A percentile compares a stretch with the other conserved stretches of the same genome.
Evolutionary conservation across 2,329 filamentous ascomycete species (phyloP).

Genomic region (Geosmithia flava): DNA sequence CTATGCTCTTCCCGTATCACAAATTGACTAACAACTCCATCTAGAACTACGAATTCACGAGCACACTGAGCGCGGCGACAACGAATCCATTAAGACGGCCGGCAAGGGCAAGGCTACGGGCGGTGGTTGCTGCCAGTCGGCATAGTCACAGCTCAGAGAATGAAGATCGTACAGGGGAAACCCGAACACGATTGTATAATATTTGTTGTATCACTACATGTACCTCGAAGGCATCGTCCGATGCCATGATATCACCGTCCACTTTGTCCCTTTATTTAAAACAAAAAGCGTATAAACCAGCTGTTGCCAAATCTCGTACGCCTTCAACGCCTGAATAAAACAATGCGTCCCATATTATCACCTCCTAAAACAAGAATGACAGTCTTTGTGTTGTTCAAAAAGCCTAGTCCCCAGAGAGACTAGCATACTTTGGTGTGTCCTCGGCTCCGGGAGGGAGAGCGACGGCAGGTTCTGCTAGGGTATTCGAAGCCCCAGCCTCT

Average conservation of each 20-base stretch:
- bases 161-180: neutral
- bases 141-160: neutral
- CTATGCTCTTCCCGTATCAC: neutral
- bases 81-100: conserved; percentile 71
- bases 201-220: conserved; percentile 3
- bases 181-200: conserved; percentile 2
- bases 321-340: neutral
- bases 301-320: neutral
- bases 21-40: neutral
- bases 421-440: conserved; percentile 68
- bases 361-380: conserved; percentile 8
- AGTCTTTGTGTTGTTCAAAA: conserved; percentile 10
- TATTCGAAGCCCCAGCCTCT: conserved; percentile 1
- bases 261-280: neutral
- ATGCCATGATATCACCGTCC: conserved; percentile 3
- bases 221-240: conserved; percentile 4
- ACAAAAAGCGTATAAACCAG: neutral
- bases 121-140: conserved; percentile 17
- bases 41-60: conserved; percentile 80
- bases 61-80: conserved; percentile 83
- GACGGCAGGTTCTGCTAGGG: conserved; percentile 26
- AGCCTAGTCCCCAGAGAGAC: conserved; percentile 66
- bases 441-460: conserved; percentile 69
- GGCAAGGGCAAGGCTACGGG: conserved; percentile 16
- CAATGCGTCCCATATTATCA: neutral